Evolutionary conservation across 768 basidiomycete species (phyloP).

Genomic region (Lentinula sp.): DNA sequence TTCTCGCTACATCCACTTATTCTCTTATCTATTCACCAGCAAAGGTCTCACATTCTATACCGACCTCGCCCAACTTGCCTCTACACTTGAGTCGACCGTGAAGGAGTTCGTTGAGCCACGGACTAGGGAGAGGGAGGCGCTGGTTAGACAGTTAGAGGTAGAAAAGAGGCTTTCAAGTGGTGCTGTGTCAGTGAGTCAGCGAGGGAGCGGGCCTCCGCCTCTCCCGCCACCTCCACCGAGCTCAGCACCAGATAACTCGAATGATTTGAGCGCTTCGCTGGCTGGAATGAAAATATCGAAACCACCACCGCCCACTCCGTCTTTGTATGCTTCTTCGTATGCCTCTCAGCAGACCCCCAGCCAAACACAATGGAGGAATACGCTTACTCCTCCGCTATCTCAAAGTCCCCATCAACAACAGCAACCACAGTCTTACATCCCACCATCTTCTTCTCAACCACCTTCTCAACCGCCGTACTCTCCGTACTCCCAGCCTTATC

Average conservation of each 20-base stretch:
- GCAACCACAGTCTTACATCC: conserved; percentile 6
- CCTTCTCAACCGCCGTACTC: conserved; percentile 6
- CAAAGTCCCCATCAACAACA: conserved; percentile 13
- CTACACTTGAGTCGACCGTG: conserved; percentile 51
- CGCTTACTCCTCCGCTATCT: background rate
- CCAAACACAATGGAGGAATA: background rate
- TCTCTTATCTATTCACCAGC: conserved; percentile 28
- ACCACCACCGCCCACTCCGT: conserved; percentile 17
- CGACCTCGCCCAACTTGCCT: conserved; percentile 63
- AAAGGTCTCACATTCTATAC: conserved; percentile 89
- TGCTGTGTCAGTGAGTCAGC: background rate
- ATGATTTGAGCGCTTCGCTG: conserved; percentile 46
- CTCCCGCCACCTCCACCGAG: conserved; percentile 47
- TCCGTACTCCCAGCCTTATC: conserved; percentile 14
- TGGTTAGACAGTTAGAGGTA: conserved; percentile 66
- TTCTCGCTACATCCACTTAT: background rate
- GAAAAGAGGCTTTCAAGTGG: conserved; percentile 47
- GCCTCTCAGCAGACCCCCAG: background rate
- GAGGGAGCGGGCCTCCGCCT: conserved; percentile 30
- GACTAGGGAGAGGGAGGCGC: conserved; percentile 60
- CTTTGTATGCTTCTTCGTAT: conserved; percentile 19
- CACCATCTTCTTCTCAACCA: conserved; percentile 1
- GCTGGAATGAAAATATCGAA: conserved; percentile 48
- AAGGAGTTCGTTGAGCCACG: conserved; percentile 60
- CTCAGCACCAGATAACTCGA: conserved; percentile 26